phyloP scores from a whole-genome alignment of 1,284 basidiomycete genomes.

The Bondarzewia mesenterica region DNA sequence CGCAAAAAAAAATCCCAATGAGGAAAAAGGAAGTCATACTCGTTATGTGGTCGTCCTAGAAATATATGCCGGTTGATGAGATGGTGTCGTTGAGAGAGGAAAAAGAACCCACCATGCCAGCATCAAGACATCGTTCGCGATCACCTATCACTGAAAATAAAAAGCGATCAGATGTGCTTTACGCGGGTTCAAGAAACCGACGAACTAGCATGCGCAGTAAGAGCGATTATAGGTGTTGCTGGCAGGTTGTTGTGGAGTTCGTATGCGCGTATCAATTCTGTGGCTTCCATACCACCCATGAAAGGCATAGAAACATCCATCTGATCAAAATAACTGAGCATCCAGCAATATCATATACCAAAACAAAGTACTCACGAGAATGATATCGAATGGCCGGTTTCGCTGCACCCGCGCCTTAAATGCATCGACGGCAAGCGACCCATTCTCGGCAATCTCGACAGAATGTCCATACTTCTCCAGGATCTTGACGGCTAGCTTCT shows the following conservation, averaged over 20 bases:
- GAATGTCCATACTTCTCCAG: conserved; percentile 95
- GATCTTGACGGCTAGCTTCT: conserved; percentile 95
- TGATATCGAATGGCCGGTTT: conserved; percentile 76
- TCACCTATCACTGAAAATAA: conserved; percentile 81
- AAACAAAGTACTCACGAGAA: conserved; percentile 51
- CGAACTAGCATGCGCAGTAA: conserved; percentile 87
- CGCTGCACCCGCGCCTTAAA: conserved; percentile 75
- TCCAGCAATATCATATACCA: neutral
- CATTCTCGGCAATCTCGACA: conserved; percentile 97
- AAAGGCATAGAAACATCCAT: conserved; percentile 99
- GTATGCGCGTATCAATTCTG: conserved; percentile 72
- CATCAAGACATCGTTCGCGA: conserved; percentile 86
- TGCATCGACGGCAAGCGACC: conserved; percentile 83
- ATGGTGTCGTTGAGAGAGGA: neutral
- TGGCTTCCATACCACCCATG: conserved; percentile 93
- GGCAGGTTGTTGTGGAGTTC: conserved; percentile 71
- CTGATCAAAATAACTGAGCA: conserved; percentile 29
- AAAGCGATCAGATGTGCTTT: conserved; percentile 8
- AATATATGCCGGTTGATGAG: neutral
- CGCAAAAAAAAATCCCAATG: neutral
- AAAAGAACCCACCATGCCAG: conserved; percentile 63
- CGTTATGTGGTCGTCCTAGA: conserved; percentile 61
- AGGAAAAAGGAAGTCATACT: conserved; percentile 37
- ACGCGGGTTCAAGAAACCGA: conserved; percentile 16
- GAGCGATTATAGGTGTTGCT: conserved; percentile 88